Evolutionary conservation across 257 asterid species (phyloP).

Genomic region (Gentiana straminea): DNA sequence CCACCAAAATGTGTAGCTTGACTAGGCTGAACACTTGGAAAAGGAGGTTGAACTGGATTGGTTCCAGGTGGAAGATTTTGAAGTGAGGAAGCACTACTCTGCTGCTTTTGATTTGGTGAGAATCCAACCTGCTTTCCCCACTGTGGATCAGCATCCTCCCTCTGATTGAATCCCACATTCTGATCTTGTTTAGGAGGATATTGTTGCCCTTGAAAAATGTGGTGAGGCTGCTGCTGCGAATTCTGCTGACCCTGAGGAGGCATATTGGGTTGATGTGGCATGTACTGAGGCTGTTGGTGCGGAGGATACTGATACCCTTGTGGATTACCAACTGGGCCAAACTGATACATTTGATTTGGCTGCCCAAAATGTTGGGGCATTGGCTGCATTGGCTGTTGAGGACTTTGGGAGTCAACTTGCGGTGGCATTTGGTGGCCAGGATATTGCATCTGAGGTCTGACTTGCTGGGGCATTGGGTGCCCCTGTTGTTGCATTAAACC

Average conservation of each 20-base stretch:
- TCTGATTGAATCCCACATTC: conserved; percentile 36
- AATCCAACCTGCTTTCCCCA: conserved; percentile 56
- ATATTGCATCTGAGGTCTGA: conserved; percentile 49
- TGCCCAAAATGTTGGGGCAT: conserved; percentile 31
- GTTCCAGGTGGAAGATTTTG: conserved; percentile 32
- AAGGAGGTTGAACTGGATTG: conserved; percentile 32
- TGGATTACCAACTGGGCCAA: conserved; percentile 39
- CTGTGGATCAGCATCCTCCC: conserved; percentile 42
- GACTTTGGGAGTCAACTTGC: conserved; percentile 41
- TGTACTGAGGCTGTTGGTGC: conserved; percentile 45
- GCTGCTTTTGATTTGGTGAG: conserved; percentile 55
- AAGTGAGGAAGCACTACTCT: conserved; percentile 32
- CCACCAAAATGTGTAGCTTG: conserved; percentile 32
- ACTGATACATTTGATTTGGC: conserved; percentile 43
- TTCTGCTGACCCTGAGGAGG: conserved; percentile 47
- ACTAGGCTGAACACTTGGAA: conserved; percentile 33
- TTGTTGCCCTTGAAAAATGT: conserved; percentile 44
- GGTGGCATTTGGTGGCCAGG: conserved; percentile 41
- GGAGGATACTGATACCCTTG: conserved; percentile 45
- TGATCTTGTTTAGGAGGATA: conserved; percentile 54
- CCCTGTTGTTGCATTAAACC: conserved; percentile 45
- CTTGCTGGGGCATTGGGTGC: conserved; percentile 28
- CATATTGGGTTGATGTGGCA: conserved; percentile 46
- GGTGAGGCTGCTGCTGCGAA: conserved; percentile 49
- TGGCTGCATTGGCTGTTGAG: conserved; percentile 38